A percentile compares a stretch with the other conserved stretches of the same genome.
These are phyloP conservation scores for Ustulina deusta DNA, from an alignment of 2,329 filamentous ascomycete genomes.

Conservation along the genomic window DNA sequence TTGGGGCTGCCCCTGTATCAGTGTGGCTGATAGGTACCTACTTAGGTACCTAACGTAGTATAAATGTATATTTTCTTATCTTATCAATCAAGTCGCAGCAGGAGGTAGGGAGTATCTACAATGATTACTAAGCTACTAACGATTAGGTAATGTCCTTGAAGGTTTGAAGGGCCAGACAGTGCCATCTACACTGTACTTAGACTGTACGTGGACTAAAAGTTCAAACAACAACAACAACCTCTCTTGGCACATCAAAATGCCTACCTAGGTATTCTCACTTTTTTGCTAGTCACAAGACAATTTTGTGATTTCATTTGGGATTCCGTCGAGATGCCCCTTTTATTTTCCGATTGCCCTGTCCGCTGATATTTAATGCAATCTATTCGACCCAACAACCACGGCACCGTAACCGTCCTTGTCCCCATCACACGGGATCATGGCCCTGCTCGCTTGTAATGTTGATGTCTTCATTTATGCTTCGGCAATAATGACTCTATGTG, in stretches of 20 bases:
- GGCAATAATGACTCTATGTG: not conserved
- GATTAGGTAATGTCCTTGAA: too few species aligned
- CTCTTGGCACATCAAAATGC: not conserved
- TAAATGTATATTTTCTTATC: not conserved
- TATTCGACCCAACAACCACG: not conserved
- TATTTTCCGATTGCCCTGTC: not conserved
- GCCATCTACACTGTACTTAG: not conserved
- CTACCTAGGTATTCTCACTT: slow-evolving; percentile 3
- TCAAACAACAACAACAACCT: slow-evolving; percentile 11
- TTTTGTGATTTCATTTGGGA: slow-evolving; percentile 4
- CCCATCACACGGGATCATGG: not conserved
- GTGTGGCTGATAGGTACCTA: slow-evolving; percentile 21
- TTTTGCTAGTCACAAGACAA: not conserved
- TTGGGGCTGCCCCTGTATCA: not conserved
- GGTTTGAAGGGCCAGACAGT: not conserved
- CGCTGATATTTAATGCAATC: not conserved
- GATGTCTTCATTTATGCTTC: not conserved
- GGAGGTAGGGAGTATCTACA: too few species aligned
- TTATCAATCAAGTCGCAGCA: slow-evolving; percentile 8
- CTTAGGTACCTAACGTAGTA: not conserved
- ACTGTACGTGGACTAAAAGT: not conserved
- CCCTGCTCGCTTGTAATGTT: not conserved
- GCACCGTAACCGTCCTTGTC: not conserved
- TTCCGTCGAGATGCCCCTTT: not conserved
- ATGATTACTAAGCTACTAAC: too few species aligned